Evolutionary conservation across 2,329 filamentous ascomycete genomes (phyloP).

Genomic region (Daldinia sp.): DNA sequence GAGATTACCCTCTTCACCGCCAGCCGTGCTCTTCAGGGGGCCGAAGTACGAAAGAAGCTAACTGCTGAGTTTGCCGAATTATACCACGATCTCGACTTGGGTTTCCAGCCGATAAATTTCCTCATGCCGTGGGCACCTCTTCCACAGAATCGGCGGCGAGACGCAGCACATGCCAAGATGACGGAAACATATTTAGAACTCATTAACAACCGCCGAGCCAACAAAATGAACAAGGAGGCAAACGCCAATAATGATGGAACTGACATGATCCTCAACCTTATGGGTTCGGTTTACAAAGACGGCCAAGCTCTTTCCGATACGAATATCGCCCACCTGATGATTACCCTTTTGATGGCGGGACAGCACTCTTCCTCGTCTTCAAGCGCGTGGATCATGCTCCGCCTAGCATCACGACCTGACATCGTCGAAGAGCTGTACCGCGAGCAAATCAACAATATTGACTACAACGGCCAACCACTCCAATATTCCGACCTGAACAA

Average conservation of each 20-base stretch:
- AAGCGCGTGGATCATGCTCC: constrained; percentile 80
- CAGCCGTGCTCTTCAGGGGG: constrained; percentile 76
- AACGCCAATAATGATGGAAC: constrained; percentile 71
- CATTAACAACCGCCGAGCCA: not conserved
- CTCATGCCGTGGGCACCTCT: constrained; percentile 81
- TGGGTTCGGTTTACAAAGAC: constrained; percentile 79
- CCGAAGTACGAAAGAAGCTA: constrained; percentile 67
- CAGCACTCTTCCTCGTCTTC: constrained; percentile 83
- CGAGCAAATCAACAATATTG: constrained; percentile 61
- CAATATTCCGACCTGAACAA: not conserved
- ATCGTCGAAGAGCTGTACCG: constrained; percentile 75
- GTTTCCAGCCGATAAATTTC: constrained; percentile 84
- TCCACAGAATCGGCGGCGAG: constrained; percentile 77
- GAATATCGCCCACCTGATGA: constrained; percentile 87
- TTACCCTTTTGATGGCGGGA: constrained; percentile 83
- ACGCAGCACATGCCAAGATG: constrained; percentile 74
- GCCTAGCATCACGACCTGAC: constrained; percentile 73
- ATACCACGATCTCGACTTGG: constrained; percentile 82
- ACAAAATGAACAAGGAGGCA: constrained; percentile 56
- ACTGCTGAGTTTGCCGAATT: constrained; percentile 73
- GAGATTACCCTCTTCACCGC: constrained; percentile 87
- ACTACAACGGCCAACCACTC: not conserved
- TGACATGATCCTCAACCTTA: constrained; percentile 84
- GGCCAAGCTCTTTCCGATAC: constrained; percentile 72
- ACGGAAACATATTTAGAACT: not conserved